Evolutionary conservation across 2,329 filamentous ascomycete genomes (phyloP).

Genomic region (Decorospora gaudefroyi): DNA sequence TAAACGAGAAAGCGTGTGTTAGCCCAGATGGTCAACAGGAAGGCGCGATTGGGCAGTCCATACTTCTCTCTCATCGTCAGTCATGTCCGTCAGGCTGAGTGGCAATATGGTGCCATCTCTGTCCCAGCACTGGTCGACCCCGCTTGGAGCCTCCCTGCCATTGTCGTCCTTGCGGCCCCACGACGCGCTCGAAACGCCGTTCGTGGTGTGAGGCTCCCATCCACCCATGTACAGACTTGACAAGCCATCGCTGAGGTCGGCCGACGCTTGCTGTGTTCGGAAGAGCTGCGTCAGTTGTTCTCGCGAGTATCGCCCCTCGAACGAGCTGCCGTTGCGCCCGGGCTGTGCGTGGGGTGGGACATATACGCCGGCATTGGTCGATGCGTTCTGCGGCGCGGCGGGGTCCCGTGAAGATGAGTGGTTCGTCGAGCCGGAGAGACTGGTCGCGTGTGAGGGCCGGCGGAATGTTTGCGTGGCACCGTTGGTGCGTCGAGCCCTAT

Average conservation of each 20-base stretch:
- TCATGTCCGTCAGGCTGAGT: conserved; percentile 73
- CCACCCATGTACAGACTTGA: conserved; percentile 71
- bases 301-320: conserved; percentile 70
- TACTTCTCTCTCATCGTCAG: conserved; percentile 68
- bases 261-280: conserved; percentile 60
- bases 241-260: conserved; percentile 62
- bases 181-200: conserved; percentile 60
- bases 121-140: conserved; percentile 94
- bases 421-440: conserved; percentile 51
- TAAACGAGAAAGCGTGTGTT: conserved; percentile 49
- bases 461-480: conserved; percentile 70
- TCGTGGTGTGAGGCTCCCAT: conserved; percentile 77
- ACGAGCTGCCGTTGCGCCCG: conserved; percentile 61
- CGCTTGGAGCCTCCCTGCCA: conserved; percentile 70
- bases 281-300: conserved; percentile 79
- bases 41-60: conserved; percentile 28
- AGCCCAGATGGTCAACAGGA: conserved; percentile 12
- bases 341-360: conserved; percentile 65
- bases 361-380: conserved; percentile 56
- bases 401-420: conserved; percentile 38
- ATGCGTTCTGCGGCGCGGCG: conserved; percentile 38
- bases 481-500: conserved; percentile 66
- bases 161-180: conserved; percentile 80
- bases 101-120: conserved; percentile 69
- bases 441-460: conserved; percentile 64